These are phyloP conservation scores for Puccinia novopanici DNA, from an alignment of 1,284 basidiomycete species.

Conservation along the genomic window DNA sequence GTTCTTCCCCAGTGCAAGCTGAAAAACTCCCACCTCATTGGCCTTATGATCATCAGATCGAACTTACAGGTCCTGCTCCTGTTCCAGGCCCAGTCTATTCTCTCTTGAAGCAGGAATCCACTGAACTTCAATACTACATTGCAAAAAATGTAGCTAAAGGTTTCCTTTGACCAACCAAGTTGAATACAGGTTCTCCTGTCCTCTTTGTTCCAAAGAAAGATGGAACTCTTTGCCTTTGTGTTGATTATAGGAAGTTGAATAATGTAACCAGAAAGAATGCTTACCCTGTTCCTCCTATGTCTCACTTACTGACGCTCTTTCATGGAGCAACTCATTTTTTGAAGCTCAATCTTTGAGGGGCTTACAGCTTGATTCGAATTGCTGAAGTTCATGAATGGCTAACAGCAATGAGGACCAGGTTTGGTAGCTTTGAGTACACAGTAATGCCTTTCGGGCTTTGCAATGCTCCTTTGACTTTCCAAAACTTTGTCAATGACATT, in stretches of 20 bases:
- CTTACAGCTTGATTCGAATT: neutral
- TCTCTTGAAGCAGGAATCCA: neutral
- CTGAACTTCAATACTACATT: neutral
- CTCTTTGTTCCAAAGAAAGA: neutral
- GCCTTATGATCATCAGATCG: neutral
- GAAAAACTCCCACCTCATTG: neutral
- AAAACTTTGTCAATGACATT: neutral
- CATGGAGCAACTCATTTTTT: neutral
- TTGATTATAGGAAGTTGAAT: neutral
- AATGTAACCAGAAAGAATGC: neutral
- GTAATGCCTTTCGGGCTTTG: constrained; percentile 1
- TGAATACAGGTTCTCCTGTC: neutral
- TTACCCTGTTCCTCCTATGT: constrained; percentile 5
- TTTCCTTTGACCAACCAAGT: neutral
- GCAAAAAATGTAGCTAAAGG: neutral
- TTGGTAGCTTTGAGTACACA: neutral
- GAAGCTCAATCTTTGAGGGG: neutral
- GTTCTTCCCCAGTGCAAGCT: neutral
- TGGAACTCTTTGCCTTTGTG: neutral
- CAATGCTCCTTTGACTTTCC: neutral
- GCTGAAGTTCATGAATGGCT: neutral
- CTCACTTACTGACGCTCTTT: neutral
- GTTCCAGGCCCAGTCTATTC: neutral
- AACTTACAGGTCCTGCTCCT: neutral
- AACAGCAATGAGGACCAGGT: neutral